Base-by-base conservation (phyloP, 2,329 filamentous ascomycete species). In the Metarhizium humberi region DNA sequence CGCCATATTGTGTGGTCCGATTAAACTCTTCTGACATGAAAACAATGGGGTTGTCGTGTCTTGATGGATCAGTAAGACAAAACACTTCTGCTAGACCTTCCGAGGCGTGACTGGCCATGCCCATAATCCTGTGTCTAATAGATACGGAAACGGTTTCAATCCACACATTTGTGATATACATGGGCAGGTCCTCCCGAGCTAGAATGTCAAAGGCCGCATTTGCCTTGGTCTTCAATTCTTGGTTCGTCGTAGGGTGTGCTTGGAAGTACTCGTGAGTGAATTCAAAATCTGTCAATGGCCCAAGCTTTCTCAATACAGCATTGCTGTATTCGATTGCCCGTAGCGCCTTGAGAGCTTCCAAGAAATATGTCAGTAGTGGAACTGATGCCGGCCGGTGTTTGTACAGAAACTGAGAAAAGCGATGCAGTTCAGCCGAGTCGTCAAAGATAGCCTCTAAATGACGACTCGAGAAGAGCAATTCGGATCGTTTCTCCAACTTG, bases 21-120 rank as follows among this genome's bases (percentile, higher is more conserved):
- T 88, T 80, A 61, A 89, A 90, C 68, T 88, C 86, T 75, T 89
- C 84, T 0, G 85, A 89, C 16, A 85, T 85, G 69, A 90, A 89
- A 2, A 90, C 81, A 57, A 90, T 87, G 1, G 86, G 87, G 64
- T 90, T 89, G 59, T 89, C 87, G 3, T 77, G 73, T 56, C 86
- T 75, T 2, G 84, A 86, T 6, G 87, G 86, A 67, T 91, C 87
- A 1, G 85, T 88, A 56, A 91, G 67, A 64, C 86, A 90, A 62
- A 90, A 90, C 0, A 88, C 86, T 64, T 90, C 86, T 0, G 86
- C 87, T 56, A 90, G 67, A 0, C 86, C 86, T 66, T 90, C 86
- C 0, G 85, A 86, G 36, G 85, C 79, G 52, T 86, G 82, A 5
- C 85, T 80, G 36, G 88, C 68, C 2, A 80, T 86, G 4, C 86